phyloP scores from a whole-genome alignment of 2,329 filamentous ascomycete genomes.

The Phialophora tarda region DNA sequence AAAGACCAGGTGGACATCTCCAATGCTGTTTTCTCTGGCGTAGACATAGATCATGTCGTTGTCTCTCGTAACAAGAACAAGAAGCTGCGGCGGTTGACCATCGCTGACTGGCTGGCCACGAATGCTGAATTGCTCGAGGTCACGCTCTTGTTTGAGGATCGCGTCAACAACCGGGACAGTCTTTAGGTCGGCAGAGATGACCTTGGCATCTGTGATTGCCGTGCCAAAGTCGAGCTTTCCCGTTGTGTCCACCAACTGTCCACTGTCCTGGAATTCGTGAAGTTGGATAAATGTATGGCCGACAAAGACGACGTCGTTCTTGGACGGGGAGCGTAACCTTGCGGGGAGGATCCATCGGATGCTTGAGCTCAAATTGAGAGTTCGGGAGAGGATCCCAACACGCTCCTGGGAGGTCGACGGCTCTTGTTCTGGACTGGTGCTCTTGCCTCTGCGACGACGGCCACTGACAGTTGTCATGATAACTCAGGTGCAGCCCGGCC shows the following conservation, averaged over 20 bases:
- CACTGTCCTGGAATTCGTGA: constrained; percentile 68
- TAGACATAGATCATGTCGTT: constrained; percentile 79
- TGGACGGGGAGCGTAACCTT: constrained; percentile 69
- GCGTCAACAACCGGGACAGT: constrained; percentile 41
- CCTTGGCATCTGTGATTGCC: constrained; percentile 77
- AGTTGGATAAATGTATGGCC: constrained; percentile 83
- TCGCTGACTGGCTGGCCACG: constrained; percentile 30
- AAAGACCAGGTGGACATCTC: constrained; percentile 64
- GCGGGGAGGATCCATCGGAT: constrained; percentile 79
- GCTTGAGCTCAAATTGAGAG: constrained; percentile 75
- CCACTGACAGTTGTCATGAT: neutral
- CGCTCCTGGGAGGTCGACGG: constrained; percentile 6
- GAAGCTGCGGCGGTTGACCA: constrained; percentile 74
- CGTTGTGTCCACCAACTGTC: constrained; percentile 75
- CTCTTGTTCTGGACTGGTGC: neutral
- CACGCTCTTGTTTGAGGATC: constrained; percentile 39
- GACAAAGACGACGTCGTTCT: constrained; percentile 86
- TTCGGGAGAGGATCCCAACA: constrained; percentile 76
- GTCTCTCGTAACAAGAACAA: constrained; percentile 76
- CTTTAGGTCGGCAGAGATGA: constrained; percentile 67
- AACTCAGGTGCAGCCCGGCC: neutral
- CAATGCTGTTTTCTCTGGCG: constrained; percentile 55
- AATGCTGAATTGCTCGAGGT: constrained; percentile 35
- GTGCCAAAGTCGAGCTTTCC: constrained; percentile 78
- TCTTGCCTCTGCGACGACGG: neutral